phyloP scores from a whole-genome alignment of 805 yeast species.

The Cephaloascus fragrans region DNA sequence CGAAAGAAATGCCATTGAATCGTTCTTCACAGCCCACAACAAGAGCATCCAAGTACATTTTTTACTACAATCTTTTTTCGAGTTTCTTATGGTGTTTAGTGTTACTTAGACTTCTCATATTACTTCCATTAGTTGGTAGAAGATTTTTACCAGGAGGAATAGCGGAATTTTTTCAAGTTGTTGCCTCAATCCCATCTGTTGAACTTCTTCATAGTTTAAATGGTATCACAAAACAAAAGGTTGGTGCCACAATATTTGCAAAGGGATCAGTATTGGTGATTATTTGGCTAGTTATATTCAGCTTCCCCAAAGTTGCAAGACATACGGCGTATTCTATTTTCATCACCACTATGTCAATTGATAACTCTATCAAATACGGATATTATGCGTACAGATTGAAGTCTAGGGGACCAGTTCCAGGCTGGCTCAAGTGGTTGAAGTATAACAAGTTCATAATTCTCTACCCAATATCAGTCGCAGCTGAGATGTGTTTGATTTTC shows the following conservation, averaged over 20 bases:
- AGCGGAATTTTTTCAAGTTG: constrained; percentile 49
- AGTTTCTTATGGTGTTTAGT: constrained; percentile 40
- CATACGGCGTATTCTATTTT: constrained; percentile 29
- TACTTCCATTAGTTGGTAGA: constrained; percentile 57
- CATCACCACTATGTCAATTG: constrained; percentile 25
- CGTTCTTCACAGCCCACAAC: too few species aligned
- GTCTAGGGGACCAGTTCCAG: constrained; percentile 22
- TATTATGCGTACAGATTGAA: constrained; percentile 25
- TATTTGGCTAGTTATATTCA: constrained; percentile 30
- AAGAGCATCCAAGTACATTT: constrained; percentile 14
- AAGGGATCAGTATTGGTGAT: constrained; percentile 23
- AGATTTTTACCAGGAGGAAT: constrained; percentile 62
- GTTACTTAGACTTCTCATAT: constrained; percentile 34
- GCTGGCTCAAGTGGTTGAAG: constrained; percentile 23
- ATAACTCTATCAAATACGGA: constrained; percentile 19
- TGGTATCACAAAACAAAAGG: constrained; percentile 1
- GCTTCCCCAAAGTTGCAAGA: constrained; percentile 29
- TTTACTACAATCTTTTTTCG: constrained; percentile 22
- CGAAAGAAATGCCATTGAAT: too few species aligned
- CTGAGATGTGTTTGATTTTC: constrained; percentile 25
- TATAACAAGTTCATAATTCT: constrained; percentile 22
- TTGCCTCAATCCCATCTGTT: constrained; percentile 22
- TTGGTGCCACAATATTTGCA: constrained; percentile 13
- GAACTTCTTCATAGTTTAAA: constrained; percentile 8
- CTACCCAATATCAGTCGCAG: constrained; percentile 19